phyloP scores from a whole-genome alignment of 2,329 filamentous ascomycete species.

The Periconia sp. region DNA sequence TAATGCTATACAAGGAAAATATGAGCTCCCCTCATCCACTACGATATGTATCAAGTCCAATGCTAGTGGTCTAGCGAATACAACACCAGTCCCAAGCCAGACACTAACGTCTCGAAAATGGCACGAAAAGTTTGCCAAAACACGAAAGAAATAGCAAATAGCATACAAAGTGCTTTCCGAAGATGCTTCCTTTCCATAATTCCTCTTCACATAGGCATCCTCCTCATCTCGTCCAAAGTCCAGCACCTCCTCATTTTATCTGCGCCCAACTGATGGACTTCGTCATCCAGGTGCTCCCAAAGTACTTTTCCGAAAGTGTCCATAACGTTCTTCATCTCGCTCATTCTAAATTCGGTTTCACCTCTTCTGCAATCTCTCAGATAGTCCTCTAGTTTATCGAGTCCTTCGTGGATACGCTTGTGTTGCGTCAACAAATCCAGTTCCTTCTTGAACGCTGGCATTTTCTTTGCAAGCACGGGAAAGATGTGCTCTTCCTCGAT shows the following conservation, averaged over 20 bases:
- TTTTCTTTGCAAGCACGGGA: constrained; percentile 72
- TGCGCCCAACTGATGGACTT: constrained; percentile 75
- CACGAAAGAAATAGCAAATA: constrained; percentile 22
- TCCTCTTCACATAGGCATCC: constrained; percentile 63
- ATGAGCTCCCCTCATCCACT: constrained; percentile 33
- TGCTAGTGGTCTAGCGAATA: constrained; percentile 3
- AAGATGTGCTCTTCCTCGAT: constrained; percentile 87
- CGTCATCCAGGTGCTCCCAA: constrained; percentile 81
- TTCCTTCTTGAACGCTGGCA: constrained; percentile 74
- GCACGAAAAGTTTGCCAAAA: constrained; percentile 43
- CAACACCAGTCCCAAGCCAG: constrained; percentile 18
- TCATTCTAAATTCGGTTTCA: constrained; percentile 60
- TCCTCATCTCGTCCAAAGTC: constrained; percentile 72
- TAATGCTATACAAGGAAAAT: constrained; percentile 32
- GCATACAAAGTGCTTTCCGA: too few species aligned
- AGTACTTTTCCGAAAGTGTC: constrained; percentile 77
- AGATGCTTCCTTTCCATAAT: neutral
- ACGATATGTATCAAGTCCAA: constrained; percentile 32
- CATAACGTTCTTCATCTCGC: constrained; percentile 69
- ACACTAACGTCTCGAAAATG: constrained; percentile 36
- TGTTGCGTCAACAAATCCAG: constrained; percentile 74
- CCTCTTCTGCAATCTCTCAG: constrained; percentile 62
- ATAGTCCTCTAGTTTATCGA: constrained; percentile 69
- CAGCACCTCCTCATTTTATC: constrained; percentile 89
- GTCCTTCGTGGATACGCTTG: constrained; percentile 73